These are phyloP conservation scores for Xanthoceras sorbifolium DNA, from an alignment of 345 rosid genomes.

Conservation along the genomic window DNA sequence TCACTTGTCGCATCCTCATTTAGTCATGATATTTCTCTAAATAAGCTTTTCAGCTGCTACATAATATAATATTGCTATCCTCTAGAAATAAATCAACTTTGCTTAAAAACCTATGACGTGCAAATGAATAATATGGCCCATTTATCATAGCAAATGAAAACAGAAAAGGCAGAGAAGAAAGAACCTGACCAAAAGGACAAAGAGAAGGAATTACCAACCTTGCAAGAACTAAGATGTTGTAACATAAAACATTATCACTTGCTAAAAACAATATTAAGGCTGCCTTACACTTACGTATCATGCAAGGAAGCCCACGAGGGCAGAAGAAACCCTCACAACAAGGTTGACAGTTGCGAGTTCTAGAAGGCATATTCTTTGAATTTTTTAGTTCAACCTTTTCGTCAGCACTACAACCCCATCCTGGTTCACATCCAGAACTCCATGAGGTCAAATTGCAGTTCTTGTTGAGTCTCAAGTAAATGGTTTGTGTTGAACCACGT, in stretches of 20 bases:
- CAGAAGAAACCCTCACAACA: conserved; percentile 99
- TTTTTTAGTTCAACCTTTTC: conserved; percentile 46
- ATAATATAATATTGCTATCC: too few species aligned
- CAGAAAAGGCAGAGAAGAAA: neutral
- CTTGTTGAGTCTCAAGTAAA: conserved; percentile 57
- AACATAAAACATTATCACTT: neutral
- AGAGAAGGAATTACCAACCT: neutral
- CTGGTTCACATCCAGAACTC: conserved; percentile 89
- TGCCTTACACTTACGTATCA: conserved; percentile 72
- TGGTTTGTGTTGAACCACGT: conserved; percentile 30
- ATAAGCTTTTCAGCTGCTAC: too few species aligned
- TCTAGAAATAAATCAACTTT: too few species aligned
- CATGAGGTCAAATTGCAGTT: conserved; percentile 81
- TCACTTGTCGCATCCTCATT: too few species aligned
- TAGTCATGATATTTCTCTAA: too few species aligned
- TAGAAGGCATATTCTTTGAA: conserved; percentile 49
- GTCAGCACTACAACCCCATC: conserved; percentile 77
- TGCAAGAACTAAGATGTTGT: neutral
- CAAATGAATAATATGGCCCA: too few species aligned
- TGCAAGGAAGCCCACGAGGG: conserved; percentile 90
- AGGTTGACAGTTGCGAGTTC: conserved; percentile 71
- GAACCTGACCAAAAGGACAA: neutral
- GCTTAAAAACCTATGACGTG: too few species aligned
- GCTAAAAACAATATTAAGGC: neutral
- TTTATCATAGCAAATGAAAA: neutral